Evolutionary conservation across 2,329 filamentous ascomycete genomes (phyloP), one percentile per base, ranked within the genome.

Genomic region (Ceratocystis destructans): DNA sequence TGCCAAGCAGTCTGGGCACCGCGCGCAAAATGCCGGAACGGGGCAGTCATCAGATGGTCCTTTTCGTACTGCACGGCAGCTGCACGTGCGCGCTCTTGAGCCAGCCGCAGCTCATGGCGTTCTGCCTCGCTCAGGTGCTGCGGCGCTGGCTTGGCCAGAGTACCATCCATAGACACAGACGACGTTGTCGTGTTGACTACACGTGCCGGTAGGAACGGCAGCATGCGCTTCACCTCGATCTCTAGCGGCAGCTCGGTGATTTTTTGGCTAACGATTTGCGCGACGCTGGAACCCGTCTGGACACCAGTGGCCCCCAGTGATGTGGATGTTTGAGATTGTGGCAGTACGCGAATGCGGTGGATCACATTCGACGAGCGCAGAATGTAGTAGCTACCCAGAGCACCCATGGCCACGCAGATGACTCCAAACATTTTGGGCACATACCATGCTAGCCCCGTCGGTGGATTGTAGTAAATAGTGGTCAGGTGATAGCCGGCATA

Each of bases 311-410:
- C 62, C 65, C 17, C 66, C 66, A 15, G 68, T 66, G 4, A 65
- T 64, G 0, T 70, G 64, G 17, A 68, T 65, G 22, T 70, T 67
- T 17, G 62, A 48, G 45, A 63, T 7, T 74, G 70, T 1, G 80
- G 81, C 17, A 87, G 74, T 15, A 85, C 78, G 37, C 79, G 80
- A 71, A 88, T 83, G 50, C 74, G 75, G 64, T 78, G 79, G 70
- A 90, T 79, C 62, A 89, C 77, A 64, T 80, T 79, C 31, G 77
- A 73, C 5, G 85, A 83, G 71, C 83, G 81, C 66, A 82, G 72
- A 55, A 87, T 73, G 70, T 88, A 82, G 69, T 82, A 81, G 59
- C 80, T 80, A 68, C 85, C 87, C 73, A 87, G 79, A 48, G 76
- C 77, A 64, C 78, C 82, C 77, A 88, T 84, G 66, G 82, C 72